Evolutionary conservation across 805 yeast genomes (phyloP), one percentile per base, ranked within the genome.

Genomic region (Monosporozyma solicola): DNA sequence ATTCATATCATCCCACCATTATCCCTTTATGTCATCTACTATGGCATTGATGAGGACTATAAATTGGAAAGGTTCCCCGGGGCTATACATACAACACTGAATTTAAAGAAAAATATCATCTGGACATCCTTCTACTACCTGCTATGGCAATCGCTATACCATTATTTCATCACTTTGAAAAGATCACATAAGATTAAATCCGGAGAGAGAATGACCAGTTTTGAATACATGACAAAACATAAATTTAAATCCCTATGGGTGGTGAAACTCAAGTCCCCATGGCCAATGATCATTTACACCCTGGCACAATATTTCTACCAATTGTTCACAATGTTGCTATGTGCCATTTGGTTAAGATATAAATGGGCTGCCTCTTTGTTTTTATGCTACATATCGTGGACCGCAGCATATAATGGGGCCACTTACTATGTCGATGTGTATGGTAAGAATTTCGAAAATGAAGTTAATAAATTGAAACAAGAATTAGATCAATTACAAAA

Each of bases 351-450:
- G 85, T 87, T 87, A 69, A 74, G 77, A 46, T 79, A 83, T 65
- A 83, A 84, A 61, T 69, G 72, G 46, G 79, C 87, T 1, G 87
- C 94, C 27, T 80, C 84, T 0, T 58, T 75, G 0, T 91, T 90
- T 63, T 76, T 92, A 57, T 69, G 80, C 1, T 75, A 78, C 50
- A 87, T 92, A n/a, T 90, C 91, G 60, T 67, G 83, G 47, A 77
- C 80, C 66, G 95, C 98, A 1, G 76, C 90, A 44, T 89, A 85
- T 66, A 91, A 94, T 59, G 99, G 99, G 31, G 99, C 98, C 2
- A 88, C 96, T 0, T 92, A 88, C 66, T 92, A 92, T 67, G 77
- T 94, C 53, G 98, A 92, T 62, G 84, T 85, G 50, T 94, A 90
- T 70, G 98, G 98, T 22, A 85, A 83, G 65, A 79, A 91, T 58